A percentile compares a stretch with the other conserved stretches of the same genome.
Evolutionary conservation across 2,329 filamentous ascomycete genomes (phyloP).

Genomic region (Penicillium sp.): DNA sequence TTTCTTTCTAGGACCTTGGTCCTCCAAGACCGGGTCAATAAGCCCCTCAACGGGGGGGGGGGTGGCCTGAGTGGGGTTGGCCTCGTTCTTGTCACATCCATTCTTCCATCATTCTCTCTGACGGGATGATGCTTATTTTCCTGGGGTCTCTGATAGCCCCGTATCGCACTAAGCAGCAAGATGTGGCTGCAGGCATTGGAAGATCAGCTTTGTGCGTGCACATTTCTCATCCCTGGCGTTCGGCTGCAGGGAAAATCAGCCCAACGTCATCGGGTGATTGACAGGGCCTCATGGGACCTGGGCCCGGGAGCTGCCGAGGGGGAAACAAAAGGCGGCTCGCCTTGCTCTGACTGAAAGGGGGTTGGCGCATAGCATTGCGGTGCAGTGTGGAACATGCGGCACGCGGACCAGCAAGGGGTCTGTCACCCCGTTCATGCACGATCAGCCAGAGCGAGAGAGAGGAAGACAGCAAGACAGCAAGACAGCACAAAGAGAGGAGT

Average conservation of each 20-base stretch:
- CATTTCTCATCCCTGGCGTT: constrained; percentile 27
- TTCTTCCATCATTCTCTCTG: not conserved
- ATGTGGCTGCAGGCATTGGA: constrained; percentile 35
- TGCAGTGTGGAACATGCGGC: constrained; percentile 34
- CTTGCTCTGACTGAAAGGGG: not conserved
- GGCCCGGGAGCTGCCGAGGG: constrained; percentile 14
- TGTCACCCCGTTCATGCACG: constrained; percentile 31
- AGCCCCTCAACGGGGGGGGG: not conserved
- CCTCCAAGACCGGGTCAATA: not conserved
- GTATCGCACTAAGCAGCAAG: constrained; percentile 21
- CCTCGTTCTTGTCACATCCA: too few species aligned
- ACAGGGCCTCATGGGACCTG: constrained; percentile 9
- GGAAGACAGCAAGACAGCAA: not conserved
- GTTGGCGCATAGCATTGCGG: constrained; percentile 8
- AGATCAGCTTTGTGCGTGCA: constrained; percentile 24
- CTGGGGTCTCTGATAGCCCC: constrained; percentile 14
- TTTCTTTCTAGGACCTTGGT: not conserved
- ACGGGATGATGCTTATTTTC: constrained; percentile 20
- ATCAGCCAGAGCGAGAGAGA: constrained; percentile 18
- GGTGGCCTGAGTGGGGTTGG: not conserved
- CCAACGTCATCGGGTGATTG: constrained; percentile 19
- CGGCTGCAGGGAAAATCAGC: constrained; percentile 20
- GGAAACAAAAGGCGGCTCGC: constrained; percentile 14
- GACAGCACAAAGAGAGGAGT: not conserved
- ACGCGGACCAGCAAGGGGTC: constrained; percentile 39